Evolutionary conservation across 495 filamentous ascomycete species (phyloP), one percentile per base, ranked within the genome.

Genomic region (Halenospora varia): DNA sequence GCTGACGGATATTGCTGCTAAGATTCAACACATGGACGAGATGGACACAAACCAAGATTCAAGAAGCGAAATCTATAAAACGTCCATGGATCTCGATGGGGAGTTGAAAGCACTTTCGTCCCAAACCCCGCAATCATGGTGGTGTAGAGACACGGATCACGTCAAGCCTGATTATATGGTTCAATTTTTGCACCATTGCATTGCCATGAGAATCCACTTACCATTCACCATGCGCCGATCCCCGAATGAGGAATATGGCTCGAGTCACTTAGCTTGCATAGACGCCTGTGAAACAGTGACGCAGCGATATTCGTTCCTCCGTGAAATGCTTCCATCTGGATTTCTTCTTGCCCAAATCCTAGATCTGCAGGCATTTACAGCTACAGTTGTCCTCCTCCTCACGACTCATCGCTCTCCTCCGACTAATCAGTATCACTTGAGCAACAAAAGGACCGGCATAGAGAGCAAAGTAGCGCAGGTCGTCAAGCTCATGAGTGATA

Each of bases 361-460:
- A 23, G 57, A 60, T 55, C 52, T 60, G 19, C 57, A 60, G 22
- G 57, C 35, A 1, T 60, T 60, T 42, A 55, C 42, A 22, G 57
- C 57, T 42, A 52, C 52, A 17, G 57, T 60, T 29, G 25, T 60
- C 17, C 57, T 60, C 46, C 57, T 60, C 18, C 52, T 60, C 13
- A 55, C 52, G 25, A 24, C 57, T 26, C 52, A 49, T 35, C 25
- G 17, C 46, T 50, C 52, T 2, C n/a, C 52, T 45, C 25, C 17
- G 11, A 50, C 51, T 2, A 26, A 54, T 54, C 42, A 1, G 3
- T 46, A 9, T 3, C 39, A 54, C 17, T 35, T 50, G 19, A 23
- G 42, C 17, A 54, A 1, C 18, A 40, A 48, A 18, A 48, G 48
- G 23, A 41, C 4, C 25, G 26, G 42, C 2, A 26, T 60, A 11